These are phyloP conservation scores for Teunomyces funiuensis DNA, from an alignment of 805 yeast species.

Conservation along the genomic window DNA sequence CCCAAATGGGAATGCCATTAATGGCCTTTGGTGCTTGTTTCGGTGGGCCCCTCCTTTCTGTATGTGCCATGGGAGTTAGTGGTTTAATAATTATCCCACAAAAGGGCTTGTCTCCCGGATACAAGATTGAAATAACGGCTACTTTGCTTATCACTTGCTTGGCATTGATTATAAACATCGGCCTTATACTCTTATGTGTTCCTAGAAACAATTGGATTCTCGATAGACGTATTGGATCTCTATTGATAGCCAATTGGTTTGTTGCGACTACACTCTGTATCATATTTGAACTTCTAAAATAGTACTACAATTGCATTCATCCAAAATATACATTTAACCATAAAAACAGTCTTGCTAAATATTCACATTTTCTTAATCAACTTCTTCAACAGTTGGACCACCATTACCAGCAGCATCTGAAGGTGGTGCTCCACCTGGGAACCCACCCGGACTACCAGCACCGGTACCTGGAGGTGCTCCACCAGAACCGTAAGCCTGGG, in stretches of 20 bases:
- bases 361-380: constrained; percentile 23
- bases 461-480: constrained; percentile 31
- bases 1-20: constrained; percentile 75
- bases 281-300: constrained; percentile 17
- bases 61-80: constrained; percentile 79
- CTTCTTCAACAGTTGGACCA: constrained; percentile 45
- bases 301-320: not conserved
- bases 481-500: constrained; percentile 31
- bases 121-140: constrained; percentile 16
- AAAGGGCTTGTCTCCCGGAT: constrained; percentile 12
- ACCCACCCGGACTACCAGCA: constrained; percentile 44
- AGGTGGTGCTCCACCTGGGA: constrained; percentile 35
- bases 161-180: constrained; percentile 22
- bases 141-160: constrained; percentile 22
- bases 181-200: constrained; percentile 18
- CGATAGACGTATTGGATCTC: constrained; percentile 32
- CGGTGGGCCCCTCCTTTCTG: constrained; percentile 84
- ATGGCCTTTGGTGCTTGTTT: constrained; percentile 96
- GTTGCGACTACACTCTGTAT: constrained; percentile 26
- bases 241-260: constrained; percentile 32
- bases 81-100: constrained; percentile 42
- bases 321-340: not conserved
- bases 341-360: not conserved
- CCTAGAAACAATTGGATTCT: constrained; percentile 30
- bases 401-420: constrained; percentile 24